Evolutionary conservation across 257 asterid genomes (phyloP).

Genomic region (Lycium barbarum): DNA sequence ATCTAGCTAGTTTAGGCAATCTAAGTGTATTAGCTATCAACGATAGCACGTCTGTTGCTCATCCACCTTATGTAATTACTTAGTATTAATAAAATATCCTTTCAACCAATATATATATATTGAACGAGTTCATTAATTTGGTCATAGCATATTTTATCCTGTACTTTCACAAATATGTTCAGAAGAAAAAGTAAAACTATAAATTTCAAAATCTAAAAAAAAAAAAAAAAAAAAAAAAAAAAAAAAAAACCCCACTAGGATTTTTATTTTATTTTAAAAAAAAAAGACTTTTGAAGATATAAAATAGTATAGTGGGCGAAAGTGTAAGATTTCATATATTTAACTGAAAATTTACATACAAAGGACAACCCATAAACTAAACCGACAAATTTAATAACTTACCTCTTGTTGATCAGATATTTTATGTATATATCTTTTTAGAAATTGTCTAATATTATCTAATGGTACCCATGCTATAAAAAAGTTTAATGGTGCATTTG

Average conservation of each 20-base stretch:
- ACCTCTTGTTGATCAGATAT: neutral
- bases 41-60: too few relatives aligned
- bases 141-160: neutral
- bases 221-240: neutral
- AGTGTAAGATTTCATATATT: neutral
- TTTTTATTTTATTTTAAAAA: too few relatives aligned
- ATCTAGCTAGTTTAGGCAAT: too few relatives aligned
- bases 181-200: neutral
- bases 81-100: too few relatives aligned
- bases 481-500: too few relatives aligned
- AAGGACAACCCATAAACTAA: neutral
- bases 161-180: neutral
- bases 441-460: too few relatives aligned
- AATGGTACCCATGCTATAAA: too few relatives aligned
- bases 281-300: neutral
- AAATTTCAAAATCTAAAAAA: neutral
- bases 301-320: neutral
- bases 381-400: neutral
- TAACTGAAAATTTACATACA: neutral
- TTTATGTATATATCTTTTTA: too few relatives aligned
- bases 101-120: too few relatives aligned
- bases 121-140: neutral
- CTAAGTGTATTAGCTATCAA: too few relatives aligned
- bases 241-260: neutral
- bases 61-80: too few relatives aligned